Evolutionary conservation across 495 filamentous ascomycete genomes (phyloP), one percentile per base, ranked within the genome.

Genomic region (Bacidia rubella): DNA sequence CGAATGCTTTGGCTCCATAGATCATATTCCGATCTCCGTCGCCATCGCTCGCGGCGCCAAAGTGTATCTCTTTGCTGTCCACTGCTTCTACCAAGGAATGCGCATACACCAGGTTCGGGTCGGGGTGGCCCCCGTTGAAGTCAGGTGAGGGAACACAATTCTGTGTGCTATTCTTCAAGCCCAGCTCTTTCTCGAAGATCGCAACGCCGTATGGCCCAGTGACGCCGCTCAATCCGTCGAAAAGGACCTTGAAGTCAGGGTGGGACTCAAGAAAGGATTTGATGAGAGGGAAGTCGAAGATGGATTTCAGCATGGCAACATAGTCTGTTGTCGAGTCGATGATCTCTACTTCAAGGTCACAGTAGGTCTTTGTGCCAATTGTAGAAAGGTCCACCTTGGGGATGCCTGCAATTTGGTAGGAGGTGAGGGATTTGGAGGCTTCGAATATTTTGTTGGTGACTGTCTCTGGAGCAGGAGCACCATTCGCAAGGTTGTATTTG

Each of bases 11-110:
- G 58, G 90, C 90, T 53, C 92, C 92, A 67, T 98, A 98, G 63
- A 98, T 97, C 92, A 98, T 98, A 77, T 98, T 98, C 53, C 92
- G 86, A 72, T 98, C 92, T 60, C 92, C 92, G 61, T 98, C 92
- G 57, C 92, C 92, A 59, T 98, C 92, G 60, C 84, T 90, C 35
- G 92, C 92, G 40, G 92, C 92, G 60, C 92, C 92, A 64, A 98
- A 97, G 60, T 92, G 93, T 58, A 98, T 87, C 29, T 78, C 76
- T 59, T 88, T 80, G 71, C 87, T 86, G 69, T 98, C 85, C 19
- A 98, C 92, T 42, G 80, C 86, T 63, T 92, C 88, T 48, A 98
- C 92, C 7, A 98, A 77, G 35, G 89, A 90, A 69, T 93, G 87
- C 1, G 92, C 92, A 58, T 98, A 98, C n/a, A 92, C 93, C 19